Percentiles rank a stretch among this genome's conserved stretches.
phyloP scores from a whole-genome alignment of 2,329 filamentous ascomycete species.

The Pseudogymnoascus sp. region DNA sequence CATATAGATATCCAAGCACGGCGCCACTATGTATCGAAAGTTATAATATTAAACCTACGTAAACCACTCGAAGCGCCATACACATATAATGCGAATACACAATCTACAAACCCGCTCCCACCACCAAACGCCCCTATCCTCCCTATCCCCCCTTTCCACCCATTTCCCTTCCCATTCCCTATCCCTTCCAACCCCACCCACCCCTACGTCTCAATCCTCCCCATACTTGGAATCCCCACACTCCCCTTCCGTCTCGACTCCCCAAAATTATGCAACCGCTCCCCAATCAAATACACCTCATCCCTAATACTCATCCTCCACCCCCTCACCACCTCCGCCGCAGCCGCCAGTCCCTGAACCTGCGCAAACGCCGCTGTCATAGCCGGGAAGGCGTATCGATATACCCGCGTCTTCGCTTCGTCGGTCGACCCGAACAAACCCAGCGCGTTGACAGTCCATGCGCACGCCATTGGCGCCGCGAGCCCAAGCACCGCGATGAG shows the following conservation, averaged over 20 bases:
- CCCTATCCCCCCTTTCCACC: neutral
- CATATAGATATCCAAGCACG: neutral
- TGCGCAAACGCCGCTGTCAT: conserved; percentile 33
- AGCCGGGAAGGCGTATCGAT: conserved; percentile 68
- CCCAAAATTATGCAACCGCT: conserved; percentile 90
- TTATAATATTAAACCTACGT: neutral
- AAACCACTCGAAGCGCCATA: neutral
- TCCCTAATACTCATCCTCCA: conserved; percentile 84
- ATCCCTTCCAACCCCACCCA: neutral
- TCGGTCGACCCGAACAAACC: conserved; percentile 28
- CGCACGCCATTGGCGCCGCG: conserved; percentile 55
- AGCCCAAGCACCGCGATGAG: conserved; percentile 59
- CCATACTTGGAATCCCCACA: conserved; percentile 19
- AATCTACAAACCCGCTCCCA: conserved; percentile 7
- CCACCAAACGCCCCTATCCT: neutral
- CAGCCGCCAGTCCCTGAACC: conserved; percentile 38
- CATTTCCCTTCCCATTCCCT: neutral
- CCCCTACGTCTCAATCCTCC: conserved; percentile 26
- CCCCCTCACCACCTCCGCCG: conserved; percentile 57
- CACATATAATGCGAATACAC: neutral
- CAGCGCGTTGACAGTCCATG: conserved; percentile 43
- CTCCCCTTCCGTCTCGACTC: conserved; percentile 34
- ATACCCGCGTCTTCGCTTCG: conserved; percentile 34
- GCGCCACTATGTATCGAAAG: neutral
- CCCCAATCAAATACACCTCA: conserved; percentile 93